Evolutionary conservation across 345 rosid species (phyloP).

Genomic region (Rubroshorea leprosula): DNA sequence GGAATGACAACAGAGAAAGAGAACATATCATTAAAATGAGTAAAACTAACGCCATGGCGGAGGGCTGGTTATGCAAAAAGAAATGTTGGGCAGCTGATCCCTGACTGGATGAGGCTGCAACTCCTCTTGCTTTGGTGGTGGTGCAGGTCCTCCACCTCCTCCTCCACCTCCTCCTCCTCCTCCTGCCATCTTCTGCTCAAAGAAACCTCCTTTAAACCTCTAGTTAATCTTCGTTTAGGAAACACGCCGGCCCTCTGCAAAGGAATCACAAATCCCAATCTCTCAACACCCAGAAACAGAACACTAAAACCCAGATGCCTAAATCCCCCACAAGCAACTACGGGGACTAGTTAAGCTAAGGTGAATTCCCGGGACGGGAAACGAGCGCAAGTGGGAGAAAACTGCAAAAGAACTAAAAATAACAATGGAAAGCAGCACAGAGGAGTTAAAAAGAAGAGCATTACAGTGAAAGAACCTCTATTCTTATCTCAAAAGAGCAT

Average conservation of each 20-base stretch:
- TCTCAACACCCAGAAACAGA: constrained; percentile 16
- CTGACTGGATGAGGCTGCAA: constrained; percentile 82
- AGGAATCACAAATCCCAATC: constrained; percentile 16
- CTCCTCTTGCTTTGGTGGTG: constrained; percentile 83
- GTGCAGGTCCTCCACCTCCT: constrained; percentile 66
- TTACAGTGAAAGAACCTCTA: constrained; percentile 11
- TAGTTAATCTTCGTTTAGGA: constrained; percentile 2
- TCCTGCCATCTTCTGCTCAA: constrained; percentile 38
- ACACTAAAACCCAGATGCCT: constrained; percentile 12
- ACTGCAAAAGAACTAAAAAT: constrained; percentile 4
- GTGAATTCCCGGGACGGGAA: background rate
- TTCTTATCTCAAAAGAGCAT: constrained; percentile 10
- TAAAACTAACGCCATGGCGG: constrained; percentile 96
- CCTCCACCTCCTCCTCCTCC: no score
- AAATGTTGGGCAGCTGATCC: constrained; percentile 76
- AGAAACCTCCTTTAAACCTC: background rate
- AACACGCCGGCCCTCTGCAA: constrained; percentile 24
- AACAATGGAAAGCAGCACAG: constrained; percentile 5
- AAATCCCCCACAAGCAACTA: constrained; percentile 13
- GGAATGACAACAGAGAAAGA: background rate
- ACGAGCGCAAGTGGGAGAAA: background rate
- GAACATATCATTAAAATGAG: background rate
- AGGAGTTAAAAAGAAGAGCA: constrained; percentile 20
- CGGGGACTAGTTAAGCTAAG: background rate
- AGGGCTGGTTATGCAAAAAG: constrained; percentile 91